Conservation (phyloP, 192 early-diverging fungal genomes). For the Coemansia sp. region DNA sequence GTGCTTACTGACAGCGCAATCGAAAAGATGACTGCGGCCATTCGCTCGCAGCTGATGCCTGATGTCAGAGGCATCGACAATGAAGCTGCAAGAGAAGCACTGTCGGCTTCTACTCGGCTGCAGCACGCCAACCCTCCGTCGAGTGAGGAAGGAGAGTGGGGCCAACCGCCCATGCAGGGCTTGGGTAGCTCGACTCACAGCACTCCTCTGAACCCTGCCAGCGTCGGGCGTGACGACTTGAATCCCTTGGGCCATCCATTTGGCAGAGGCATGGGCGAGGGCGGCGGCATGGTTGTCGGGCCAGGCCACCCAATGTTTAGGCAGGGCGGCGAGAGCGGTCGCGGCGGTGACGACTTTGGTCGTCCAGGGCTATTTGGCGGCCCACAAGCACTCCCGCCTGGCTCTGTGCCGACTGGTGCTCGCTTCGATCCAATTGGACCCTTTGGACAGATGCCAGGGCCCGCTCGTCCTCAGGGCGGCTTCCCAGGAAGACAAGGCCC, state of each 20-base stretch:
- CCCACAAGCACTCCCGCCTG: slow-evolving; percentile 66
- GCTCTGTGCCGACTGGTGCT: slow-evolving; percentile 82
- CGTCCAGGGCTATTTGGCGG: slow-evolving; percentile 60
- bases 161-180: not conserved
- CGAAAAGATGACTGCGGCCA: slow-evolving; percentile 23
- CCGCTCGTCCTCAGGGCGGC: slow-evolving; percentile 14
- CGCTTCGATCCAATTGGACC: slow-evolving; percentile 93
- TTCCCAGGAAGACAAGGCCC: slow-evolving; percentile 20
- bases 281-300: slow-evolving; percentile 86
- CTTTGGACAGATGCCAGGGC: slow-evolving; percentile 59
- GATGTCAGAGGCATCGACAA: not conserved
- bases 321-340: slow-evolving; percentile 37
- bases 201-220: slow-evolving; percentile 8
- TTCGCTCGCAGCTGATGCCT: slow-evolving; percentile 25
- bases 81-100: not conserved
- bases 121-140: not conserved
- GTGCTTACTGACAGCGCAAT: slow-evolving; percentile 23
- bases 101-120: slow-evolving; percentile 9
- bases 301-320: slow-evolving; percentile 90
- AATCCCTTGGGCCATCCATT: slow-evolving; percentile 49
- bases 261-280: slow-evolving; percentile 56
- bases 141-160: slow-evolving; percentile 1
- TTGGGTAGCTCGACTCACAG: not conserved
- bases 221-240: slow-evolving; percentile 75
- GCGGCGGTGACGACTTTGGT: slow-evolving; percentile 10